These are phyloP conservation scores for Solanum virginianum DNA, from an alignment of 257 asterid species.

Conservation along the genomic window DNA sequence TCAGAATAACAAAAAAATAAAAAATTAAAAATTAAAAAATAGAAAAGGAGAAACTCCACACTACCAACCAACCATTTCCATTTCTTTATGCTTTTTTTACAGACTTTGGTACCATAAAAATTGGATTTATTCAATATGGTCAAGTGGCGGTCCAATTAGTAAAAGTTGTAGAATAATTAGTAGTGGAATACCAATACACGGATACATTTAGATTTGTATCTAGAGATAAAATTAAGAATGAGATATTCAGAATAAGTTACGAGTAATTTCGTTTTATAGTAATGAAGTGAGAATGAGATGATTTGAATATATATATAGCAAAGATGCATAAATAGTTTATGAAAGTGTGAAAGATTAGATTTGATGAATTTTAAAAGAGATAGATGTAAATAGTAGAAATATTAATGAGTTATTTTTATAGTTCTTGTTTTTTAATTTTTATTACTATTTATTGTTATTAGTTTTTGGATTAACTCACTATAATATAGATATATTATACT, in stretches of 20 bases:
- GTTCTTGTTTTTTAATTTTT: no score
- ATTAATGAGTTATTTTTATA: background rate
- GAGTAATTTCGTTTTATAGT: background rate
- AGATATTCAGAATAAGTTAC: background rate
- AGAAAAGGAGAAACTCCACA: background rate
- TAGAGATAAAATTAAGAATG: background rate
- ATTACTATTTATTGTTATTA: no score
- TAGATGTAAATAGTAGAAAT: background rate
- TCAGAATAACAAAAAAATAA: no score
- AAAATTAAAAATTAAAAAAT: no score
- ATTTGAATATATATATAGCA: background rate
- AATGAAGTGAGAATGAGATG: background rate
- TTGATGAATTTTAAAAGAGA: background rate
- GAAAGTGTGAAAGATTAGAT: background rate
- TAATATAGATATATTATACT: no score
- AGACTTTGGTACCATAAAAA: background rate
- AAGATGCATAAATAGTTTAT: fast-evolving
- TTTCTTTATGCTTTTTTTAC: background rate
- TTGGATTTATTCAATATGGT: background rate
- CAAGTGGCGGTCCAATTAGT: background rate
- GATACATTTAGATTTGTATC: no score
- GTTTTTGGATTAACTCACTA: no score
- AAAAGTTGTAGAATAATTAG: background rate
- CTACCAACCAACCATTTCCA: background rate
- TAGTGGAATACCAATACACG: background rate